Percentiles rank a stretch among this genome's conserved stretches.
phyloP scores from a whole-genome alignment of 192 early-diverging fungal genomes.

The Spizellomyces punctatus region DNA sequence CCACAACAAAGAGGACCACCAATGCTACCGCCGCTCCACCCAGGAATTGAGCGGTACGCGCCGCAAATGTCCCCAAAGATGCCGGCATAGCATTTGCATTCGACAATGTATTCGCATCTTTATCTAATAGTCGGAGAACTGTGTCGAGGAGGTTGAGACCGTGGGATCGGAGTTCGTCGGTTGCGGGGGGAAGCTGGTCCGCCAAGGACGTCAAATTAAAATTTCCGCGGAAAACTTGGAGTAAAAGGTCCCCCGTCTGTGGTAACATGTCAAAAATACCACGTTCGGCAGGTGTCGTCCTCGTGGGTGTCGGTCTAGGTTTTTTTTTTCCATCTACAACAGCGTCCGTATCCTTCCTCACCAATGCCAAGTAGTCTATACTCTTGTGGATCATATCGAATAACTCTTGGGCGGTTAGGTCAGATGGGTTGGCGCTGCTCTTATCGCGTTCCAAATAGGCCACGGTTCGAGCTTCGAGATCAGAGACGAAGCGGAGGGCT shows the following conservation, averaged over 20 bases:
- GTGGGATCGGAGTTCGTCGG: background rate
- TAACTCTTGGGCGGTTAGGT: background rate
- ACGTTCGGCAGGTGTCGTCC: background rate
- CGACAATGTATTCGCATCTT: background rate
- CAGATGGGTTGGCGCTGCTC: background rate
- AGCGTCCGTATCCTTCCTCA: background rate
- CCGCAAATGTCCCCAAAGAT: background rate
- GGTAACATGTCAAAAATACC: background rate
- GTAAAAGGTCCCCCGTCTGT: slow-evolving; percentile 1
- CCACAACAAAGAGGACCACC: background rate
- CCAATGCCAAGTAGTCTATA: background rate
- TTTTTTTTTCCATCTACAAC: background rate
- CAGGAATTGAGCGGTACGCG: background rate
- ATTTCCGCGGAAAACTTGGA: background rate
- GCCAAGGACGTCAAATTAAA: background rate
- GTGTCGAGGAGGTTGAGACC: background rate
- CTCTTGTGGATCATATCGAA: background rate
- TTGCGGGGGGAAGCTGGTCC: background rate
- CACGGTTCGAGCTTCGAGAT: background rate
- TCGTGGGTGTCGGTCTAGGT: background rate
- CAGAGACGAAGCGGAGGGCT: background rate
- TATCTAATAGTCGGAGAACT: background rate
- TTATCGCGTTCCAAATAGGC: background rate
- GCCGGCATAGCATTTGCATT: background rate
- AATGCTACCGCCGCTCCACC: background rate